Conservation (phyloP, 129 eudicot genomes). For the Flaveria robusta region DNA sequence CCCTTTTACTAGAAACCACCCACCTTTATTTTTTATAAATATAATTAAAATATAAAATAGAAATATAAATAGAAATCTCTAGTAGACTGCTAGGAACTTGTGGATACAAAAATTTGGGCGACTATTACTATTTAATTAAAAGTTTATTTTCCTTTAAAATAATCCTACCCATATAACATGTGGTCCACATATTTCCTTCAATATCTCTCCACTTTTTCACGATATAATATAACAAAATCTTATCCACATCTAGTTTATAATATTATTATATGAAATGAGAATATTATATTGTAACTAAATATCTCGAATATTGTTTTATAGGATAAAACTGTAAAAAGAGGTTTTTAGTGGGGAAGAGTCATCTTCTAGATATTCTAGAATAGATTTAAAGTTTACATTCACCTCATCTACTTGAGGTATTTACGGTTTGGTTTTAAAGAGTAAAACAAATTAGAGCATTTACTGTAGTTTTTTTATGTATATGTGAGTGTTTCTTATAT, state of each 20-base stretch:
- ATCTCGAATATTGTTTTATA: too few relatives aligned
- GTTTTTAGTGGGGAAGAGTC: too few relatives aligned
- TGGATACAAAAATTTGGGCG: constrained; percentile 37
- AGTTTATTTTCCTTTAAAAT: neutral
- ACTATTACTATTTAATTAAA: constrained; percentile 35
- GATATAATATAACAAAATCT: constrained; percentile 32
- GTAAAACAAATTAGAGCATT: too few relatives aligned
- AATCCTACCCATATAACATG: constrained; percentile 33
- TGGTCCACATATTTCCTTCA: constrained; percentile 31
- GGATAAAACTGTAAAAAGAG: too few relatives aligned
- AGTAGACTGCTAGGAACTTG: constrained; percentile 31
- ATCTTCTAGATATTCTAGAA: too few relatives aligned
- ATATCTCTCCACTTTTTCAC: constrained; percentile 18
- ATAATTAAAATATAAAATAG: neutral
- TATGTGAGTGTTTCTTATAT: too few relatives aligned
- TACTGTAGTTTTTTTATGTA: too few relatives aligned
- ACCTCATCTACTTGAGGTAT: too few relatives aligned
- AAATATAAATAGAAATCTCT: constrained; percentile 31
- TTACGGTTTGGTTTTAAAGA: too few relatives aligned
- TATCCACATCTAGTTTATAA: constrained; percentile 29
- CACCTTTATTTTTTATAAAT: neutral
- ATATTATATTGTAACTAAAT: too few relatives aligned
- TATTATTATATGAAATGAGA: constrained; percentile 6
- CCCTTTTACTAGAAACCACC: constrained; percentile 34
- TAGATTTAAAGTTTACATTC: too few relatives aligned